Evolutionary conservation across 176 grass and related monocot genomes (phyloP), one percentile per base, ranked within the genome.

Genomic region (Urochloa ruziziensis): DNA sequence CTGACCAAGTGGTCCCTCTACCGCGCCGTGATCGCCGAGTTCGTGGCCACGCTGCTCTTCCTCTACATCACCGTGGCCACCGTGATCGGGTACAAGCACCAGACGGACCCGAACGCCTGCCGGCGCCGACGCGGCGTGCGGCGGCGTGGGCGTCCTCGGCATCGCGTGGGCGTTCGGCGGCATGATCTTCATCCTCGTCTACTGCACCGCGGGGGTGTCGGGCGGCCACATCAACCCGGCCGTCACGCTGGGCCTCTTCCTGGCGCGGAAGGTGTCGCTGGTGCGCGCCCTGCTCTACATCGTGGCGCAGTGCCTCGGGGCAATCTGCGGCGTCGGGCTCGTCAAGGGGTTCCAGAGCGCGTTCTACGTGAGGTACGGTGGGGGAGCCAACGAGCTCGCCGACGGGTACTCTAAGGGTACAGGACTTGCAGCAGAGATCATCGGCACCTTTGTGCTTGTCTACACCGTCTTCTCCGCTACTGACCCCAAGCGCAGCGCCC

Each of bases 121-220:
- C 70, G 3, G 40, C 61, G 6, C 89, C 46, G 90, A 93, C 81
- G 91, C 86, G 27, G 86, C 84, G 17, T 98, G 95, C 86, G 86
- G 87, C 88, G 92, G 95, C 78, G 92, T 98, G 0, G 95, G 95
- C 14, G 46, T 98, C 74, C 88, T 98, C 21, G 96, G 96, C 75
- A 98, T 98, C 86, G 96, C 96, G 0, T 96, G 96, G 93, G 96
- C 96, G 16, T 98, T 98, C 88, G 96, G 96, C 46, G 96, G 96
- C 82, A 98, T 96, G 96, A 98, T 98, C 82, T 98, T 98, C 84
- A 80, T 98, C 57, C 93, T 98, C 73, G 96, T 98, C 56, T 98
- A 98, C 91, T 96, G 96, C 93, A 98, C 96, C 75, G 93, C 93
- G 19, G 96, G 96, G 24, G 90, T 98, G 13, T 98, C 96, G 0